Conservation (phyloP, 2,329 filamentous ascomycete genomes). For the Trichoderma atroviride region DNA sequence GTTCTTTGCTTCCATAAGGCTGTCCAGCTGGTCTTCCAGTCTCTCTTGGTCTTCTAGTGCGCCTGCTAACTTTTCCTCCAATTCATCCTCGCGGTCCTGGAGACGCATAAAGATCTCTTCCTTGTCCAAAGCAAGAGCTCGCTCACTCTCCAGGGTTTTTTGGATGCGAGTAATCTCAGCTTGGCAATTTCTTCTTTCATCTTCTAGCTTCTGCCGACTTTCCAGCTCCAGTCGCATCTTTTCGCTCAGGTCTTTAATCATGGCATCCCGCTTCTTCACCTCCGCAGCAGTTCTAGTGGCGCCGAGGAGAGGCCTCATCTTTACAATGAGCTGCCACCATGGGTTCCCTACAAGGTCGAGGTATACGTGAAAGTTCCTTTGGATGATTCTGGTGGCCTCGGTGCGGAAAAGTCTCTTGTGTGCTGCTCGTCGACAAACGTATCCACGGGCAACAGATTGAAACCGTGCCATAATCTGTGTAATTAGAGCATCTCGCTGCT, state of each 20-base stretch:
- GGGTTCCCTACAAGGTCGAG: slow-evolving; percentile 86
- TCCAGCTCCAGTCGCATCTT: slow-evolving; percentile 78
- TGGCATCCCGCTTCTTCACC: slow-evolving; percentile 92
- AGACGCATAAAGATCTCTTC: slow-evolving; percentile 99
- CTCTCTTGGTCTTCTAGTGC: slow-evolving; percentile 93
- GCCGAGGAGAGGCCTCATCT: slow-evolving; percentile 93
- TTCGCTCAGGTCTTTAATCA: slow-evolving; percentile 83
- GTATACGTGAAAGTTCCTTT: slow-evolving; percentile 91
- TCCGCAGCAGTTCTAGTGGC: slow-evolving; percentile 89
- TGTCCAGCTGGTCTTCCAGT: slow-evolving; percentile 90
- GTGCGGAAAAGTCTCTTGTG: slow-evolving; percentile 93
- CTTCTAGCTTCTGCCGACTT: slow-evolving; percentile 79
- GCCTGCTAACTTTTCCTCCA: slow-evolving; percentile 89
- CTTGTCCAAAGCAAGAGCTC: slow-evolving; percentile 93
- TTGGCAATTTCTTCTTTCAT: slow-evolving; percentile 85
- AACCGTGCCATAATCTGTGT: slow-evolving; percentile 92
- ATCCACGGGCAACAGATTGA: slow-evolving; percentile 89
- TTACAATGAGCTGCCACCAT: slow-evolving; percentile 95
- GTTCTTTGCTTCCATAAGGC: slow-evolving; percentile 85
- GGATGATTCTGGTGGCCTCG: slow-evolving; percentile 92
- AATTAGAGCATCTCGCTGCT: slow-evolving; percentile 89
- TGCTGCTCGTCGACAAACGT: slow-evolving; percentile 81
- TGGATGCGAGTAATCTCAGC: slow-evolving; percentile 87
- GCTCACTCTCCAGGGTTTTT: slow-evolving; percentile 92
- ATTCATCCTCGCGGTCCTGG: slow-evolving; percentile 85